Conservation (phyloP, 2,329 filamentous ascomycete genomes). For the Ustulina deusta region DNA sequence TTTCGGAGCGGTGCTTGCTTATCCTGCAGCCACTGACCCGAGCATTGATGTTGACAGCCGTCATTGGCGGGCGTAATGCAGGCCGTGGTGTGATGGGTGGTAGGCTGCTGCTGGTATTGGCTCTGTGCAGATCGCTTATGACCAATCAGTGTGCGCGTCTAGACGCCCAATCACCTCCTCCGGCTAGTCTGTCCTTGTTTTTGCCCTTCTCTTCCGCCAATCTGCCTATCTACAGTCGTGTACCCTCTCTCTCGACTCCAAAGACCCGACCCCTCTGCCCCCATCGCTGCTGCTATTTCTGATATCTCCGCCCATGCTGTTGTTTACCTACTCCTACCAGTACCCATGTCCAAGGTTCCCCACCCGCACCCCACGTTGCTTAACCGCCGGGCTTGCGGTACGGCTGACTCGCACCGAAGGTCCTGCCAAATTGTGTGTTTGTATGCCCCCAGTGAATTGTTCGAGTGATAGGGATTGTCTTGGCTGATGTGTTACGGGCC, state of each 20-base stretch:
- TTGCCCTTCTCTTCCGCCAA: conserved; percentile 35
- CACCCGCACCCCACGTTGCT: conserved; percentile 48
- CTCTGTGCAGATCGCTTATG: conserved; percentile 47
- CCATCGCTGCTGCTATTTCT: conserved; percentile 35
- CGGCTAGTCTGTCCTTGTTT: conserved; percentile 49
- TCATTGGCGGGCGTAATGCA: conserved; percentile 45
- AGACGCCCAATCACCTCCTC: conserved; percentile 56
- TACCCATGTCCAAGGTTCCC: conserved; percentile 28
- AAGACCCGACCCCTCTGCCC: conserved; percentile 26
- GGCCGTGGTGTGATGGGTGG: conserved; percentile 51
- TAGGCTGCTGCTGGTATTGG: conserved; percentile 50
- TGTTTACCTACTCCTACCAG: conserved; percentile 27
- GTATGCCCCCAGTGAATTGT: conserved; percentile 38
- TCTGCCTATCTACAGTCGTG: conserved; percentile 11
- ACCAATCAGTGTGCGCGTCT: conserved; percentile 53
- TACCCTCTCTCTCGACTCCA: not conserved
- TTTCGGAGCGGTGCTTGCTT: conserved; percentile 35
- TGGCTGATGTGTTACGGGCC: conserved; percentile 43
- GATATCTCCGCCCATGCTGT: conserved; percentile 35
- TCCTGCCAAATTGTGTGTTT: conserved; percentile 43
- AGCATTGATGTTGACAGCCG: conserved; percentile 36
- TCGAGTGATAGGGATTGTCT: conserved; percentile 43
- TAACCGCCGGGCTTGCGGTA: conserved; percentile 58
- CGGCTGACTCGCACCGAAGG: conserved; percentile 49
- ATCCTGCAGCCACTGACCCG: conserved; percentile 43